Evolutionary conservation across 257 asterid genomes (phyloP), one percentile per base, ranked within the genome.

Genomic region (Voacanga thouarsii): DNA sequence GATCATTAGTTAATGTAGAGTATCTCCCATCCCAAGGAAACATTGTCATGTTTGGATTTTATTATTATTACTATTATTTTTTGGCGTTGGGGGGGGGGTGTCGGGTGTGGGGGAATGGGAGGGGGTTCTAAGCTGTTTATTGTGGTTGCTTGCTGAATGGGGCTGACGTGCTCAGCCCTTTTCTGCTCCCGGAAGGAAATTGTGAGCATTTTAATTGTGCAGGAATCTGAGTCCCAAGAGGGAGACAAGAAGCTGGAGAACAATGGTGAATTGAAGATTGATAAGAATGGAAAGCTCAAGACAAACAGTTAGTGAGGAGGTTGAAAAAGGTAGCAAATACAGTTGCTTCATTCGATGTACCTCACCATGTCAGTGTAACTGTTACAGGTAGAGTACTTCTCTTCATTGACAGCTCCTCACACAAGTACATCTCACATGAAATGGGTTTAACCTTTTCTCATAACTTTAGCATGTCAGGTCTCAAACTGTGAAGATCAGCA

Each of bases 181-280:
- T 6, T 47, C 64, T 14, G 24, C n/a, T 6, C 44, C 61, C 33
- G 18, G 9, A 47, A 65, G 11, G 12, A 15, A 67, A 26, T 28
- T 49, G 14, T 18, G 30, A 8, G 14, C 21, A 14, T 33, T 44
- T 43, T 57, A 23, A 37, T 10, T 30, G 23, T 76, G 33, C 80
- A 80, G 83, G 77, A 24, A 51, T 33, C 9, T 2, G 30, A 33
- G 16, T 67, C 72, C 37, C 75, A 72, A 19, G 78, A 59, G 47
- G 72, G 64, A 7, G 79, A 45, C 7, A 56, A 43, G 45, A 74
- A 73, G 44, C 72, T 28, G 56, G 80, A 71, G 64, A 71, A 72
- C 30, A 71, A 60, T 41, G 53, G 24, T 12, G 79, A 71, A 43
- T 28, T 72, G 12, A 79, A 70, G 67, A 45, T 26, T 3, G 71